Percentiles rank a stretch among this genome's conserved stretches.
Evolutionary conservation across 2,329 filamentous ascomycete genomes (phyloP).

Genomic region (Sporothrix pseudoabietina): DNA sequence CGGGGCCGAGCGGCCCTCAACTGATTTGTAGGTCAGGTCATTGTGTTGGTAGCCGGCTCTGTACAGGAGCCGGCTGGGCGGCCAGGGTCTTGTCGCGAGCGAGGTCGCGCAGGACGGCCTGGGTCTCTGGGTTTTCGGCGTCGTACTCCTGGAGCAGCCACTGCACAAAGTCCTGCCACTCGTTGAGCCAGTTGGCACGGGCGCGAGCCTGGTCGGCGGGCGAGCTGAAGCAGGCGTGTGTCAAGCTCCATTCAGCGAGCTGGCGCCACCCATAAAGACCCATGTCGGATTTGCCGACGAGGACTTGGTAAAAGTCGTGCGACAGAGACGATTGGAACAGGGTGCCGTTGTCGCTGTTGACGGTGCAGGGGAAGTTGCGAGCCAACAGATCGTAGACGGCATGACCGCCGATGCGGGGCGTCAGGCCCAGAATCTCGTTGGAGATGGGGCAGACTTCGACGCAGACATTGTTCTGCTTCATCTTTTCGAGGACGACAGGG

Average conservation of each 20-base stretch:
- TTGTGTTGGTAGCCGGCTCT: background rate
- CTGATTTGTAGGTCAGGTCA: background rate
- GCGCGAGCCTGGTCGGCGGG: slow-evolving; percentile 51
- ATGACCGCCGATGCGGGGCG: slow-evolving; percentile 65
- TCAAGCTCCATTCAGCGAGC: slow-evolving; percentile 63
- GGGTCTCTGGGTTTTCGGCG: slow-evolving; percentile 11
- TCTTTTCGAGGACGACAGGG: slow-evolving; percentile 64
- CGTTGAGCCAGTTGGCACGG: slow-evolving; percentile 51
- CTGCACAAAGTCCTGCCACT: slow-evolving; percentile 62
- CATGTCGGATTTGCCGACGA: slow-evolving; percentile 69
- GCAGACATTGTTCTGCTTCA: slow-evolving; percentile 65
- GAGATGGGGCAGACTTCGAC: slow-evolving; percentile 78
- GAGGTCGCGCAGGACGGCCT: slow-evolving; percentile 19
- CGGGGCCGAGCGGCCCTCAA: background rate
- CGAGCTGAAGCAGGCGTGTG: slow-evolving; percentile 57
- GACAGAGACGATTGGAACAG: slow-evolving; percentile 71
- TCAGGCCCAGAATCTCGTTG: slow-evolving; percentile 73
- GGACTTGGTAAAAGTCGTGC: slow-evolving; percentile 76
- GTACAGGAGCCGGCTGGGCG: slow-evolving; percentile 11
- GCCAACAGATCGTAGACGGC: slow-evolving; percentile 68
- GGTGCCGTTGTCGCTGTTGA: slow-evolving; percentile 75
- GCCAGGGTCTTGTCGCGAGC: background rate
- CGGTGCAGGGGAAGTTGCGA: slow-evolving; percentile 71
- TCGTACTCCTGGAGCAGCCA: slow-evolving; percentile 52
- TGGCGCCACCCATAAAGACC: slow-evolving; percentile 72